Evolutionary conservation across 805 yeast species (phyloP), one percentile per base, ranked within the genome.

Genomic region (Blastobotrys chiropterorum): DNA sequence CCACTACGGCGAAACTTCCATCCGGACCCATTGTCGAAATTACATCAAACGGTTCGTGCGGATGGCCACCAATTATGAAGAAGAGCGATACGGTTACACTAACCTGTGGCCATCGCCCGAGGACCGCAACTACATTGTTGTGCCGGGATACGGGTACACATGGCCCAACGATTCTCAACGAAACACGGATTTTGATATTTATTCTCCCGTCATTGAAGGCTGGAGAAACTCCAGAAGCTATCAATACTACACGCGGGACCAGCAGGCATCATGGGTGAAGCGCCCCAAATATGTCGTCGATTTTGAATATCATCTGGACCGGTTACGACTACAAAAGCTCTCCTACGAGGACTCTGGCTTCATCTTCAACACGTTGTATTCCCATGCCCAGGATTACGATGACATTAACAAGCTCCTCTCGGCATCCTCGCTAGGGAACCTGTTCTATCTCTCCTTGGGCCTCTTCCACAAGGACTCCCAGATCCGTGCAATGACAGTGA

Each of bases 121-220:
- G 15, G 56, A 56, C 42, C 47, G 56, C 14, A 42, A 48, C 38
- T 61, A 52, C 47, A 21, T 34, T 14, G 60, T 56, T 26, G 52
- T 64, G 3, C 61, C 61, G 7, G 65, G 64, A 5, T 61, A 62
- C 49, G 70, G 70, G n/a, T 64, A 60, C 47, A 57, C 56, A 15
- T 67, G 68, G 69, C 42, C 58, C n/a, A 54, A 52, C 38, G 67
- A 62, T 15, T 48, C 47, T 7, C 60, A 59, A 26, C 56, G 54
- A 42, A 48, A 46, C n/a, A 50, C 45, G 43, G 68, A 63, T 48
- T 50, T 59, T 26, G 48, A 52, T 14, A 45, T 50, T 2, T 63
- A 62, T 47, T 58, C 53, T 16, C 55, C 65, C 3, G 64, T 63
- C 8, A 57, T 60, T 20, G 65, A 62, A 49, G 65, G 64, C 26